Base-by-base conservation (phyloP, 176 grass and related monocot species). In the Puya raimondii region DNA sequence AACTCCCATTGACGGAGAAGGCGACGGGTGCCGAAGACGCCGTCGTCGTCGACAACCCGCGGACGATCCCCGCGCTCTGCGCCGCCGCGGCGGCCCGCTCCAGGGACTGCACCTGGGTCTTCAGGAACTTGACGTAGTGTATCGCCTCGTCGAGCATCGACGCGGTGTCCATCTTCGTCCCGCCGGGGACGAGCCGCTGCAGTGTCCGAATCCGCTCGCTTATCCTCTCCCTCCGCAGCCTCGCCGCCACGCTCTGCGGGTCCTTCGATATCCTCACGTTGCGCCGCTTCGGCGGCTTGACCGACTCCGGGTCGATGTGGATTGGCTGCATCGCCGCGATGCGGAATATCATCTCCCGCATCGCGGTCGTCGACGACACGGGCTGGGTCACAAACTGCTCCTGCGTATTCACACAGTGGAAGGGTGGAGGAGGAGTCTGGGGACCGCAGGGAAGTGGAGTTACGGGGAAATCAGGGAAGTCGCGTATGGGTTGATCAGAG, bases 81-180 rank as follows among this genome's bases (percentile, higher is more conserved):
- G 16, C 21, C 56, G 56, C 56, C 21, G 66, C 69, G 12, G 71
- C 61, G 53, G 76, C 48, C 70, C 23, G 70, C n/a, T 77, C 72
- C 23, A 96, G 61, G 0, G 72, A 59, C 63, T 88, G 64, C 72
- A 96, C 78, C 80, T 96, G 92, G 18, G 85, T 69, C 80, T 91
- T 91, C 80, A 96, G 76, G 78, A 96, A 96, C 78, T 75, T 91
- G 59, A 96, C 80, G 72, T 96, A 96, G 75, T 88, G 86, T 51
- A 85, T 85, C 9, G 84, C 91, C 79, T 96, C 91, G 58, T 87
- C 91, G 69, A 96, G 82, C 91, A 96, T 91, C 48, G 91, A 87
- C 0, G 91, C 91, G 18, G 91, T 96, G 81, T 96, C 91, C 91
- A 96, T 83, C 79, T 82, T 77, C 66, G 76, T 85, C 2, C 91